Conservation (phyloP, 2,329 filamentous ascomycete genomes). For the Colletotrichum simmondsii region DNA sequence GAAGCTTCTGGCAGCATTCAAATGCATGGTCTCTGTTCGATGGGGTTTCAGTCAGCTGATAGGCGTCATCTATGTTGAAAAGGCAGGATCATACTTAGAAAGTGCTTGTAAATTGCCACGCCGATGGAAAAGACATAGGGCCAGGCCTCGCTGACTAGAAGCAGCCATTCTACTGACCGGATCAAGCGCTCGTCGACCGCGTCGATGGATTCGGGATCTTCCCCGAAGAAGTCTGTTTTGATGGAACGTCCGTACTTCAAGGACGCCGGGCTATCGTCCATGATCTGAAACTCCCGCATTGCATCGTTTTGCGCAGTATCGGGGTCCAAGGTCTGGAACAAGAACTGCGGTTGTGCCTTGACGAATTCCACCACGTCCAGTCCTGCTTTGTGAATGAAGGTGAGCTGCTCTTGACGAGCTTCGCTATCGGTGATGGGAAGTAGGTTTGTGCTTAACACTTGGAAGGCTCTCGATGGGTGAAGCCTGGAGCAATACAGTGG, state of each 20-base stretch:
- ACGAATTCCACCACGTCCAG: conserved; percentile 81
- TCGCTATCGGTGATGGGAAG: conserved; percentile 75
- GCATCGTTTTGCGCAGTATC: conserved; percentile 42
- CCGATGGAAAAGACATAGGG: conserved; percentile 75
- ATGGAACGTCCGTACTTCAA: conserved; percentile 73
- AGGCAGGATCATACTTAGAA: conserved; percentile 71
- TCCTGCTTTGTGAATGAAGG: conserved; percentile 78
- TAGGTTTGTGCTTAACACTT: conserved; percentile 80
- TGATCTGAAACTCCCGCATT: conserved; percentile 60
- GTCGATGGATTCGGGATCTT: conserved; percentile 63
- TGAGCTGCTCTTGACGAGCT: conserved; percentile 75
- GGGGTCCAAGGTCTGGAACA: conserved; percentile 59
- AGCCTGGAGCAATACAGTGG: conserved; percentile 90
- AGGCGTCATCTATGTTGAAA: conserved; percentile 32
- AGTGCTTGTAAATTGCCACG: conserved; percentile 81
- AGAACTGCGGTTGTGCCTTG: conserved; percentile 70
- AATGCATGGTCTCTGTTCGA: conserved; percentile 56
- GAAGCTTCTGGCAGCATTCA: conserved; percentile 66
- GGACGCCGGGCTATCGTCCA: conserved; percentile 60
- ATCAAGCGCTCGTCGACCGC: conserved; percentile 78
- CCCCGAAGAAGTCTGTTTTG: conserved; percentile 76
- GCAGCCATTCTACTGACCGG: conserved; percentile 85
- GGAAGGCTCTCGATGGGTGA: conserved; percentile 70
- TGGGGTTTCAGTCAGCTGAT: conserved; percentile 28
- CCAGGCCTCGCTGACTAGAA: conserved; percentile 79